Conservation (phyloP, 345 rosid genomes). For the Corymbia maculata region DNA sequence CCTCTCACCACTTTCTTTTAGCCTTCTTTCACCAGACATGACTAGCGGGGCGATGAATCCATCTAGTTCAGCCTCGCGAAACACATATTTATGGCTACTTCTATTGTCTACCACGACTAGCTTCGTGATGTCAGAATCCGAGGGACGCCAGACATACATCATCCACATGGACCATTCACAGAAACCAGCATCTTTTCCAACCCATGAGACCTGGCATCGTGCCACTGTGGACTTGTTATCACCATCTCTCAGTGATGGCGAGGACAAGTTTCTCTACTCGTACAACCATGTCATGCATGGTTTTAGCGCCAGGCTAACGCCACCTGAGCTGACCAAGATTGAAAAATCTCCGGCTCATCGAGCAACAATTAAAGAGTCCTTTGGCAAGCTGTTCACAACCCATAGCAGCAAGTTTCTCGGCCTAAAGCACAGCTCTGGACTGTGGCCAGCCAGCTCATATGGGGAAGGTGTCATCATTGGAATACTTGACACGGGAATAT, state of each 20-base stretch:
- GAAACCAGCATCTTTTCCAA: constrained; percentile 17
- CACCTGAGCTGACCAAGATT: constrained; percentile 18
- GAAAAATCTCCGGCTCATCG: constrained; percentile 30
- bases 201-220: constrained; percentile 19
- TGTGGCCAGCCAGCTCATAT: constrained; percentile 15
- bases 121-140: background rate
- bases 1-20: background rate
- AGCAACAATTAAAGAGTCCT: constrained; percentile 17
- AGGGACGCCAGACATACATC: constrained; percentile 16
- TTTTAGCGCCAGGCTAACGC: constrained; percentile 39
- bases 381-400: constrained; percentile 27
- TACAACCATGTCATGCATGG: constrained; percentile 32
- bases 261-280: constrained; percentile 14
- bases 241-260: background rate
- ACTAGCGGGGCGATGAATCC: background rate
- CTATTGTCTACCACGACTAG: background rate
- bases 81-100: background rate
- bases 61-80: background rate
- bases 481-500: constrained; percentile 19
- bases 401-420: constrained; percentile 29
- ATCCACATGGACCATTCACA: constrained; percentile 25
- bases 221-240: constrained; percentile 2
- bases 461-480: constrained; percentile 25
- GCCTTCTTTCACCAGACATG: background rate
- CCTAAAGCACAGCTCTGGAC: constrained; percentile 6